These are phyloP conservation scores for Syncephalastrum monosporum DNA, from an alignment of 371 early-diverging fungal genomes.

Conservation along the genomic window DNA sequence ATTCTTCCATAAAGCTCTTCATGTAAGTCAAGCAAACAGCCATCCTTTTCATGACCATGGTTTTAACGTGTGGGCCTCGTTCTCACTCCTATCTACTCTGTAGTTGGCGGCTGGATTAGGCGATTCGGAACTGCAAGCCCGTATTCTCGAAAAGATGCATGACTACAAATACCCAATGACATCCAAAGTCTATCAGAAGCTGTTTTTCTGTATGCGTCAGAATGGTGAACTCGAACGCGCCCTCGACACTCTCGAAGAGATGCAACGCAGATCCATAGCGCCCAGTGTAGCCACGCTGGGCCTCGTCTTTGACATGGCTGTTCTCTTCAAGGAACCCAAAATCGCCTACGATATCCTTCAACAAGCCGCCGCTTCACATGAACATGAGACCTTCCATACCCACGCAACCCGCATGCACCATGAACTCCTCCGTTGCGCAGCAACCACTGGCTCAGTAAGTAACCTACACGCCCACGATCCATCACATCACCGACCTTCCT, in stretches of 20 bases:
- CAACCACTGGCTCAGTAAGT: conserved; percentile 46
- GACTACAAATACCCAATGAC: conserved; percentile 5
- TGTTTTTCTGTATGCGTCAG: conserved; percentile 32
- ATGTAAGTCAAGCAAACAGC: conserved; percentile 15
- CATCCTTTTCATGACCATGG: neutral
- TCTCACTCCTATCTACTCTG: neutral
- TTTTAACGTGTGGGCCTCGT: neutral
- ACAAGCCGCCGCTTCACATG: conserved; percentile 30
- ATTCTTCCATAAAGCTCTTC: conserved; percentile 27
- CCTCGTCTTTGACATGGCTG: conserved; percentile 18
- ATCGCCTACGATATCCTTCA: conserved; percentile 39
- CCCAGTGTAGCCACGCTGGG: conserved; percentile 16
- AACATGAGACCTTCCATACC: conserved; percentile 38
- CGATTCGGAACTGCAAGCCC: conserved; percentile 20
- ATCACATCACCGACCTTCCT: neutral
- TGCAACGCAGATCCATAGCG: conserved; percentile 20
- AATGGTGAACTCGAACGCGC: conserved; percentile 40
- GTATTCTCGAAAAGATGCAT: conserved; percentile 27
- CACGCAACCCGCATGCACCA: conserved; percentile 29
- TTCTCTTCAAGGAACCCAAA: conserved; percentile 16
- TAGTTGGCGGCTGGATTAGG: conserved; percentile 27
- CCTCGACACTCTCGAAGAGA: conserved; percentile 35
- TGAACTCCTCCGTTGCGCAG: conserved; percentile 47
- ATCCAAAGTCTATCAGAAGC: conserved; percentile 19
- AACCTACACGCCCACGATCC: neutral